phyloP scores from a whole-genome alignment of 176 grass and related monocot genomes.

The Musa itinerans region DNA sequence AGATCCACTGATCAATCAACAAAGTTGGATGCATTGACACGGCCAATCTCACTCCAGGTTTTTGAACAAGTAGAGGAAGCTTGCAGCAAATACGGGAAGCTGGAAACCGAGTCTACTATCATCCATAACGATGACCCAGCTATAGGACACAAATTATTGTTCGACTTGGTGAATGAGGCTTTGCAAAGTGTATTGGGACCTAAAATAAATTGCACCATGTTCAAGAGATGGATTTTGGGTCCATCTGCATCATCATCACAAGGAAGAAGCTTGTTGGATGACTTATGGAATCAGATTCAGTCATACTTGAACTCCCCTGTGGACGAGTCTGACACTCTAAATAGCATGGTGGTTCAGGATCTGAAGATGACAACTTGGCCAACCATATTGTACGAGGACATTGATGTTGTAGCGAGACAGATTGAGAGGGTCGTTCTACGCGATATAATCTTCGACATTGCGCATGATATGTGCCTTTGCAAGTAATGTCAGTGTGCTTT shows the following conservation, averaged over 20 bases:
- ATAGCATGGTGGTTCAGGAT: conserved; percentile 34
- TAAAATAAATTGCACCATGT: conserved; percentile 14
- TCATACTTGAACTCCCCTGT: conserved; percentile 23
- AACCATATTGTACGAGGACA: conserved; percentile 30
- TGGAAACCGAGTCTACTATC: conserved; percentile 12
- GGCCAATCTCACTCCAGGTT: conserved; percentile 21
- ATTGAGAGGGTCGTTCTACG: conserved; percentile 39
- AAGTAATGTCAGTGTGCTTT: not conserved
- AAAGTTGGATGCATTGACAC: conserved; percentile 20
- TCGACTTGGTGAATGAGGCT: conserved; percentile 64
- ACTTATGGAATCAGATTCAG: conserved; percentile 46
- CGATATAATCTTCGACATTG: conserved; percentile 33
- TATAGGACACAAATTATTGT: conserved; percentile 42
- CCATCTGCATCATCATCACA: conserved; percentile 5
- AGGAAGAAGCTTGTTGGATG: conserved; percentile 34
- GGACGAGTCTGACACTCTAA: conserved; percentile 40
- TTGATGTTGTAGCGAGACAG: conserved; percentile 36
- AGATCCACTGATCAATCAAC: conserved; percentile 2
- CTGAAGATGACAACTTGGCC: conserved; percentile 27
- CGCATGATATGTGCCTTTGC: conserved; percentile 16
- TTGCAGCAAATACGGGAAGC: conserved; percentile 23
- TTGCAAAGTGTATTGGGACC: conserved; percentile 25
- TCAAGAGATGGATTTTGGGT: conserved; percentile 34
- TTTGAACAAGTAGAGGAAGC: conserved; percentile 64
- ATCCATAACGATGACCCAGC: conserved; percentile 13